A percentile compares a stretch with the other conserved stretches of the same genome.
Conservation (phyloP, 257 asterid genomes). For the Petunia axillaris region DNA sequence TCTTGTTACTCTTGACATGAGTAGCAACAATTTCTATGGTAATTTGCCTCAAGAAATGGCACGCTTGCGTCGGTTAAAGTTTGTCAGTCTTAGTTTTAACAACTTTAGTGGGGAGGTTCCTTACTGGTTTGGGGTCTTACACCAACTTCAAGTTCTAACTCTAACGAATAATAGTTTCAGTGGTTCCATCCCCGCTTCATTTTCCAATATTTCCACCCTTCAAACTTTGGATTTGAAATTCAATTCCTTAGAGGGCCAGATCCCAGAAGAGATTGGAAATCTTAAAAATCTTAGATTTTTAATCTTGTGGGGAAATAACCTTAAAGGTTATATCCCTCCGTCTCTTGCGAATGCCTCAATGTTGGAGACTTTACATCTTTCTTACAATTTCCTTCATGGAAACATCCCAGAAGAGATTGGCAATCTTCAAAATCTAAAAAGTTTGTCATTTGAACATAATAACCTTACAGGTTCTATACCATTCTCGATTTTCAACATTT, state of each 20-base stretch:
- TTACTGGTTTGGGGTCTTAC: constrained; percentile 27
- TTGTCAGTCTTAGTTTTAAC: constrained; percentile 25
- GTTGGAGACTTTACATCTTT: constrained; percentile 12
- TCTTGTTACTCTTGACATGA: neutral
- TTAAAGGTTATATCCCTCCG: neutral
- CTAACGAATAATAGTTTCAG: constrained; percentile 29
- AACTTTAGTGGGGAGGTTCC: constrained; percentile 34
- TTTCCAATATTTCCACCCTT: constrained; percentile 23
- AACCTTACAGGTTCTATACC: neutral
- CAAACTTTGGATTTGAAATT: constrained; percentile 13
- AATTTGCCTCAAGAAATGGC: constrained; percentile 34
- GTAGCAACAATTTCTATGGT: neutral
- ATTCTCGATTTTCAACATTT: neutral
- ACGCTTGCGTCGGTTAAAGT: constrained; percentile 16
- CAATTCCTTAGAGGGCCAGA: constrained; percentile 22
- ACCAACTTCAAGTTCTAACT: constrained; percentile 28
- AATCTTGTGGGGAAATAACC: neutral
- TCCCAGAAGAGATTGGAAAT: constrained; percentile 21
- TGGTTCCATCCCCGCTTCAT: constrained; percentile 20
- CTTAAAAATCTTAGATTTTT: neutral
- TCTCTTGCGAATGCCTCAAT: constrained; percentile 9
- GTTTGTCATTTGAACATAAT: neutral
- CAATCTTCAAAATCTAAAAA: neutral
- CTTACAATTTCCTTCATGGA: constrained; percentile 9
- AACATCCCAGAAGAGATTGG: constrained; percentile 24